These are phyloP conservation scores for Closterium sp. DNA, from an alignment of 139 green algal species.

Conservation along the genomic window DNA sequence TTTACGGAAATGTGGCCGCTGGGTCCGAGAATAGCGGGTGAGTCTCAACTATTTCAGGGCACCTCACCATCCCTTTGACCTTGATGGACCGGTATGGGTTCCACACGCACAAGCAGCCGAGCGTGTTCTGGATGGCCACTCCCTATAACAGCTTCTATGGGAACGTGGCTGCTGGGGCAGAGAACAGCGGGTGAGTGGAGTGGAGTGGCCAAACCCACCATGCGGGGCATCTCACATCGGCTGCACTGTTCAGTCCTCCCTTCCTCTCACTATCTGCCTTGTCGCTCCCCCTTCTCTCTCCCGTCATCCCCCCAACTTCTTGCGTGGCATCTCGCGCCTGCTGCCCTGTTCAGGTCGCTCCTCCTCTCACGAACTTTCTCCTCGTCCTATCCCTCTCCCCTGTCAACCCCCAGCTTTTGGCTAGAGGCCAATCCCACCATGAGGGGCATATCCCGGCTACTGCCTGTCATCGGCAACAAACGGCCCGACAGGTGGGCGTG, in stretches of 20 bases:
- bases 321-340: too few relatives aligned
- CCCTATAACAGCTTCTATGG: constrained; percentile 61
- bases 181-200: constrained; percentile 34
- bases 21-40: constrained; percentile 49
- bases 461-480: neutral
- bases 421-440: neutral
- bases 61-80: neutral
- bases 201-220: neutral
- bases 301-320: too few relatives aligned
- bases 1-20: constrained; percentile 58
- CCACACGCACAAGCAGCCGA: constrained; percentile 66
- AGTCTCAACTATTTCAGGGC: too few relatives aligned
- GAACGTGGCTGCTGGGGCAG: constrained; percentile 55
- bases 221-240: too few relatives aligned
- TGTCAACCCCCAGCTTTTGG: constrained; percentile 1
- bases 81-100: too few relatives aligned
- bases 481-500: too few relatives aligned
- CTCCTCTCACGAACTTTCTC: too few relatives aligned
- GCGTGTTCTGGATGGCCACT: constrained; percentile 76
- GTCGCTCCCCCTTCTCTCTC: too few relatives aligned
- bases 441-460: neutral
- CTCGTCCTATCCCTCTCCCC: too few relatives aligned
- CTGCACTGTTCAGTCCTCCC: too few relatives aligned
- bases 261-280: too few relatives aligned
- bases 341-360: too few relatives aligned